phyloP scores from a whole-genome alignment of 345 rosid genomes.

The Populus euphratica region DNA sequence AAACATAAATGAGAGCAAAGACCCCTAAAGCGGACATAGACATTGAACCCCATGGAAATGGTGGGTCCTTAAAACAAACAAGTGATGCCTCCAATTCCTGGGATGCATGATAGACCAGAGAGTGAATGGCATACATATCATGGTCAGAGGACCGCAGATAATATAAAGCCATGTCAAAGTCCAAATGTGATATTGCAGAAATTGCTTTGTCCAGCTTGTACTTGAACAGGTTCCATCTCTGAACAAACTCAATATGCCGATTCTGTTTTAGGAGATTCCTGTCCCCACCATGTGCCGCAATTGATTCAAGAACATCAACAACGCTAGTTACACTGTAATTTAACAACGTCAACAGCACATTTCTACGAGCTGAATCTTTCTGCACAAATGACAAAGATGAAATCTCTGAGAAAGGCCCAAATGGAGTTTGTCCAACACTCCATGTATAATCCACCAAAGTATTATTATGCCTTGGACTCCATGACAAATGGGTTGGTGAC shows the following conservation, averaged over 20 bases:
- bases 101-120: constrained; percentile 70
- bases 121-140: constrained; percentile 75
- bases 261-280: constrained; percentile 61
- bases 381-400: constrained; percentile 80
- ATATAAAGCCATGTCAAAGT: constrained; percentile 80
- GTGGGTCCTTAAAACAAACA: constrained; percentile 91
- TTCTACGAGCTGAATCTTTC: constrained; percentile 91
- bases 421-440: constrained; percentile 97
- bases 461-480: constrained; percentile 81
- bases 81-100: constrained; percentile 88
- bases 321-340: constrained; percentile 81
- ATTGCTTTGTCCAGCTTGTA: constrained; percentile 79
- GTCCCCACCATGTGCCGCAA: constrained; percentile 80
- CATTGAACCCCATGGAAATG: constrained; percentile 77
- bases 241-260: constrained; percentile 58
- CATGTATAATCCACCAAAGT: constrained; percentile 92
- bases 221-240: constrained; percentile 84
- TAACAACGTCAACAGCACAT: constrained; percentile 65
- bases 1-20: constrained; percentile 54
- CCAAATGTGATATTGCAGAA: constrained; percentile 77
- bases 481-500: constrained; percentile 77
- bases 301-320: constrained; percentile 65
- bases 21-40: constrained; percentile 51
- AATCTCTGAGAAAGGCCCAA: constrained; percentile 89
- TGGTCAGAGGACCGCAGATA: constrained; percentile 78